Conservation (phyloP, 148 eudicot genomes). For the Cornus kousa region DNA sequence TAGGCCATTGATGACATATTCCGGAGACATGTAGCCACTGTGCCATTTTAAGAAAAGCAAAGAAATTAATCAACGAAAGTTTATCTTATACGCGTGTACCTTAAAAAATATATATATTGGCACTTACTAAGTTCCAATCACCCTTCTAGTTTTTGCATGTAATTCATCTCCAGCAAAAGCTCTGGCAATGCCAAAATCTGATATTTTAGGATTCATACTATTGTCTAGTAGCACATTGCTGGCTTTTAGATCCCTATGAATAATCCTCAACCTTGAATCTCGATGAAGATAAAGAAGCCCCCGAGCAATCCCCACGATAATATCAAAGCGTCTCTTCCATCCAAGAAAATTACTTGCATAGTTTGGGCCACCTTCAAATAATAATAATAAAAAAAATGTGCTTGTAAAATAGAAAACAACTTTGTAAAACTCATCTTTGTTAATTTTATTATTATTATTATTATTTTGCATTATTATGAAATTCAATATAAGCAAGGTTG, state of each 20-base stretch:
- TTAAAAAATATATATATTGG: neutral
- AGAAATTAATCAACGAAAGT: neutral
- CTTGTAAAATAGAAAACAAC: neutral
- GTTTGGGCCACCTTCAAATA: neutral
- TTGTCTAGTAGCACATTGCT: constrained; percentile 12
- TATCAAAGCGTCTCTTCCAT: constrained; percentile 11
- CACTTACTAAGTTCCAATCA: constrained; percentile 14
- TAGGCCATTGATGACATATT: constrained; percentile 40
- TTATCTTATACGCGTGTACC: neutral
- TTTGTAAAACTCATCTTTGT: neutral
- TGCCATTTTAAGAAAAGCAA: neutral
- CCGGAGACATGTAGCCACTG: constrained; percentile 60
- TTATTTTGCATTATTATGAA: too few species aligned
- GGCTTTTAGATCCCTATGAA: constrained; percentile 21
- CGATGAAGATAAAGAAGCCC: constrained; percentile 25
- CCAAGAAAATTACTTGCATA: constrained; percentile 4
- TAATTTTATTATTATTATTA: too few species aligned
- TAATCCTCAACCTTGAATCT: constrained; percentile 26
- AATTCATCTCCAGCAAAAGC: constrained; percentile 12
- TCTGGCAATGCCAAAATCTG: constrained; percentile 11
- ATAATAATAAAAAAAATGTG: too few species aligned
- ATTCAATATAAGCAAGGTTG: neutral
- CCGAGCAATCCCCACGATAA: constrained; percentile 19
- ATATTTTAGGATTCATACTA: constrained; percentile 9
- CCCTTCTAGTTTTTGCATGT: constrained; percentile 9